Conservation (phyloP, 768 basidiomycete genomes). For the Russula virescens region DNA sequence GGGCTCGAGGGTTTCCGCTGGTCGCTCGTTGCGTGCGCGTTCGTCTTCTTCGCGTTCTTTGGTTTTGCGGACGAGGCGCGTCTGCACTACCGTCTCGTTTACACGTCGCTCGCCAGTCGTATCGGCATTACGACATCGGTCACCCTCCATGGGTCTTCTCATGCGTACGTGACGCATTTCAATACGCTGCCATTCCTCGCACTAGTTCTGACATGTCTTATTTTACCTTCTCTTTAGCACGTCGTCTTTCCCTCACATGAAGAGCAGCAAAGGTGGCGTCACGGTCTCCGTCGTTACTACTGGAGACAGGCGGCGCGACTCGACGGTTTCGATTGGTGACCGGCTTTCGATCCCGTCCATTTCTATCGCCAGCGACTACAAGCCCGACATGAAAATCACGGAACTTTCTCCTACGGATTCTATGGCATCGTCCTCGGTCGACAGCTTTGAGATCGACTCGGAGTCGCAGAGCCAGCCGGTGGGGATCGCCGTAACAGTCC, state of each 20-base stretch:
- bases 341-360: constrained; percentile 22
- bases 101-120: constrained; percentile 28
- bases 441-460: background rate
- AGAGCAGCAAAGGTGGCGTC: constrained; percentile 1
- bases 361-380: constrained; percentile 4
- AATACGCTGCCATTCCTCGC: too few species aligned
- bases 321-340: constrained; percentile 5
- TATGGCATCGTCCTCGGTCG: background rate
- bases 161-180: constrained; percentile 1
- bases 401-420: constrained; percentile 8
- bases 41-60: constrained; percentile 48
- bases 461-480: background rate
- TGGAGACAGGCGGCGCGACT: constrained; percentile 9
- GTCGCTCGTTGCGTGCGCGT: constrained; percentile 34
- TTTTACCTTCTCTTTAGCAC: background rate
- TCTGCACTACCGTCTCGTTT: constrained; percentile 33
- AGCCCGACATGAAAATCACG: constrained; percentile 11
- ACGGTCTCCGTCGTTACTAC: constrained; percentile 7
- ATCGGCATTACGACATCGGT: constrained; percentile 25
- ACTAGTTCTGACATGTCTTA: background rate
- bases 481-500: background rate
- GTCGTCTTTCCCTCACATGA: constrained; percentile 13
- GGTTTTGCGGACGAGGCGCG: constrained; percentile 47
- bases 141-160: constrained; percentile 10
- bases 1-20: constrained; percentile 38